phyloP scores from a whole-genome alignment of 495 filamentous ascomycete genomes.

The Lichenothelia convexa region DNA sequence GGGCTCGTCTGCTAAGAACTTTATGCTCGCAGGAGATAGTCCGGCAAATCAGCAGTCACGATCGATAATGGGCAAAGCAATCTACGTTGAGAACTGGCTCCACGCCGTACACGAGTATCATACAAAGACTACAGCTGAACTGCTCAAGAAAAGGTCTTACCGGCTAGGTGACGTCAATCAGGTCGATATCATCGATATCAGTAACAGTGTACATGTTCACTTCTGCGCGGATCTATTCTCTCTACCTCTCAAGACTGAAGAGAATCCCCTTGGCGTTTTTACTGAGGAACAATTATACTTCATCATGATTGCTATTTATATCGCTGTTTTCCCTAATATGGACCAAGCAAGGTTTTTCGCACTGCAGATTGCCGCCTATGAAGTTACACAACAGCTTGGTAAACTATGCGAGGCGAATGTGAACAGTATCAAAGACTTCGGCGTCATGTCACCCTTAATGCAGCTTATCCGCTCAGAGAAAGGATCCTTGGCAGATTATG shows the following conservation, averaged over 20 bases:
- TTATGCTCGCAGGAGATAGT: slow-evolving; percentile 36
- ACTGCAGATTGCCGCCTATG: slow-evolving; percentile 33
- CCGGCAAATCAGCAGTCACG: slow-evolving; percentile 29
- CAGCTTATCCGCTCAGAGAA: slow-evolving; percentile 12
- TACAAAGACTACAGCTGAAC: slow-evolving; percentile 30
- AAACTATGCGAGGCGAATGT: slow-evolving; percentile 17
- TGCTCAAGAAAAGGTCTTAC: slow-evolving; percentile 31
- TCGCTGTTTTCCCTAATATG: slow-evolving; percentile 44
- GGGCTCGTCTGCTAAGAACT: slow-evolving; percentile 26
- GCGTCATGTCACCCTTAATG: slow-evolving; percentile 13
- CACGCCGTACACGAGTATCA: slow-evolving; percentile 33
- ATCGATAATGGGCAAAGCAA: slow-evolving; percentile 26
- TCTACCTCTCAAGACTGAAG: slow-evolving; percentile 42
- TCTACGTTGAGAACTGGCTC: slow-evolving; percentile 33
- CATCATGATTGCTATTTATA: slow-evolving; percentile 38
- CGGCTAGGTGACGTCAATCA: slow-evolving; percentile 38
- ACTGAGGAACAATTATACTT: slow-evolving; percentile 40
- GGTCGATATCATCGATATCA: slow-evolving; percentile 45
- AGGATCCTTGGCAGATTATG: slow-evolving; percentile 16
- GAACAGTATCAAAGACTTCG: slow-evolving; percentile 7
- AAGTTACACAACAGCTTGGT: slow-evolving; percentile 15
- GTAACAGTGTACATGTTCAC: slow-evolving; percentile 40
- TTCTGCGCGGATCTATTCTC: slow-evolving; percentile 44
- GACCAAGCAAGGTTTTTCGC: slow-evolving; percentile 45
- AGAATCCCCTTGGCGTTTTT: slow-evolving; percentile 37